phyloP scores from a whole-genome alignment of 1,139 yeast species.

The Pichia sp. region DNA sequence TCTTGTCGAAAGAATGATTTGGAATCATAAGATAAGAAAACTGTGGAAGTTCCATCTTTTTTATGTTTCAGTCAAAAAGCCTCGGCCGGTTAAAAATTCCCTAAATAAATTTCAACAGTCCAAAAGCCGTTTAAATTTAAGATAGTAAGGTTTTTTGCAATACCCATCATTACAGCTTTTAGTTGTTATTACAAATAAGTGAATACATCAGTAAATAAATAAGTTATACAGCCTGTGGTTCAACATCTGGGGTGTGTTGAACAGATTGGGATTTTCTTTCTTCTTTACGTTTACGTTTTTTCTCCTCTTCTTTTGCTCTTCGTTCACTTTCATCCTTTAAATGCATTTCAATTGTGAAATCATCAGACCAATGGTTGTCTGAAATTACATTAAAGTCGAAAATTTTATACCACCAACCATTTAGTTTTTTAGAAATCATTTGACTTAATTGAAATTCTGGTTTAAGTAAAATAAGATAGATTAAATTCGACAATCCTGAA shows the following conservation, averaged over 20 bases:
- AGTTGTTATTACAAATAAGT: background rate
- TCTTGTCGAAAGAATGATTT: background rate
- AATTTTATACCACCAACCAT: conserved; percentile 21
- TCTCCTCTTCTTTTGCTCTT: conserved; percentile 13
- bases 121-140: too few species aligned
- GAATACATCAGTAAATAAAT: background rate
- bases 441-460: conserved; percentile 27
- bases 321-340: conserved; percentile 16
- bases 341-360: conserved; percentile 20
- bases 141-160: too few species aligned
- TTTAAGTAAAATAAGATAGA: conserved; percentile 29
- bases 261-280: conserved; percentile 9
- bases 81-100: background rate
- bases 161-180: background rate
- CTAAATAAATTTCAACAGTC: background rate
- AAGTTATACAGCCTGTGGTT: background rate
- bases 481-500: conserved; percentile 27
- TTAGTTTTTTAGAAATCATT: conserved; percentile 17
- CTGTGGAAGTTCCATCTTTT: background rate
- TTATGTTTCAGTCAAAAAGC: background rate
- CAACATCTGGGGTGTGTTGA: background rate
- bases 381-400: conserved; percentile 22
- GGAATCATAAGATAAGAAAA: background rate
- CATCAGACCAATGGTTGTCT: conserved; percentile 25
- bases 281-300: conserved; percentile 15